Conservation (phyloP, 768 basidiomycete genomes). For the Auricularia auricula-judae region DNA sequence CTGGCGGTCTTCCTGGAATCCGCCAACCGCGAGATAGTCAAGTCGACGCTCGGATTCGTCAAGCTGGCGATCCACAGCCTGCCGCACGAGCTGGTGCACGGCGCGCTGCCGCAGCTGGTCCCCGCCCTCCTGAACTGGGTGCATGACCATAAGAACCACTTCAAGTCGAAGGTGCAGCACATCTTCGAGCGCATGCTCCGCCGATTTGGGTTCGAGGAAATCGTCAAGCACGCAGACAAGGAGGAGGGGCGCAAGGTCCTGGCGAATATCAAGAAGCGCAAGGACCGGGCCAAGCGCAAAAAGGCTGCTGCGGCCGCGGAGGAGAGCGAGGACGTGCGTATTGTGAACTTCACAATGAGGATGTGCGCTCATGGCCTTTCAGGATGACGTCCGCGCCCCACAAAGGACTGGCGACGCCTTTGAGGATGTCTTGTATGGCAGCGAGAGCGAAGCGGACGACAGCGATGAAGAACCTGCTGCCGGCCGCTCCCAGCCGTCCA, state of each 20-base stretch:
- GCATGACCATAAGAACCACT: conserved; percentile 97
- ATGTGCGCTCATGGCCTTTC: neutral
- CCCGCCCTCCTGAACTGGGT: conserved; percentile 85
- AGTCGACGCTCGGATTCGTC: conserved; percentile 88
- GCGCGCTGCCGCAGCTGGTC: conserved; percentile 67
- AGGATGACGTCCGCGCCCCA: conserved; percentile 21
- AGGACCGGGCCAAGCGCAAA: conserved; percentile 86
- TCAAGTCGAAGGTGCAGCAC: conserved; percentile 93
- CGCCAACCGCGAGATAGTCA: conserved; percentile 94
- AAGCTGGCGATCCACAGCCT: conserved; percentile 89
- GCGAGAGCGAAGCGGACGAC: conserved; percentile 81
- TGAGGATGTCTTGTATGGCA: conserved; percentile 94
- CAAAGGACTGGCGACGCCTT: conserved; percentile 75
- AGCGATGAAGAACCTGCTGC: conserved; percentile 45
- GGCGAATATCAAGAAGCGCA: conserved; percentile 89
- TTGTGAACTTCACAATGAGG: neutral
- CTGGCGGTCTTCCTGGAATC: conserved; percentile 85
- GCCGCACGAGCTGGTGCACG: conserved; percentile 56
- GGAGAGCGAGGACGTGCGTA: conserved; percentile 33
- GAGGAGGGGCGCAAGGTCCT: conserved; percentile 70
- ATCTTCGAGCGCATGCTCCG: conserved; percentile 94
- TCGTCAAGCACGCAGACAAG: conserved; percentile 47
- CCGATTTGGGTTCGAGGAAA: conserved; percentile 78
- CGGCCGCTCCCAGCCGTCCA: conserved; percentile 24
- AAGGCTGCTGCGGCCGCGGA: conserved; percentile 51